Conservation (phyloP, 2,329 filamentous ascomycete genomes). For the Arthrobotrys megalospora region DNA sequence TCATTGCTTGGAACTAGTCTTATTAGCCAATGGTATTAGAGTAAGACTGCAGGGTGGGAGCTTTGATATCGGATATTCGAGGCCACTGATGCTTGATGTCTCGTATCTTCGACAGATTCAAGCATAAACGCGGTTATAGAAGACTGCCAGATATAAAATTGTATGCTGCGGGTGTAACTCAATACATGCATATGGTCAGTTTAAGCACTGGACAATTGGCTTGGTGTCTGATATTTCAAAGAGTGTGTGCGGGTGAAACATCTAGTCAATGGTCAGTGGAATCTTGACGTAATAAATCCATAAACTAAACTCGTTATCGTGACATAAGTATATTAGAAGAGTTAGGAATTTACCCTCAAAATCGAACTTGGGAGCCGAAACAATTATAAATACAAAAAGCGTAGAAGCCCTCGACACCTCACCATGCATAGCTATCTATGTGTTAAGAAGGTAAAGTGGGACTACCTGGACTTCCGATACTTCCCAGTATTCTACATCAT, state of each 20-base stretch:
- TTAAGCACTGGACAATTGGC: no score
- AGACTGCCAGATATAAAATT: background rate
- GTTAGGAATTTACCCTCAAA: no score
- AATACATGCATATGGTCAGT: background rate
- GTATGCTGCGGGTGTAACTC: background rate
- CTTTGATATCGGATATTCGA: background rate
- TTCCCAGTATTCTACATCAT: slow-evolving; percentile 47
- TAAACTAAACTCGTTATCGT: background rate
- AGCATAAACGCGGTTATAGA: background rate
- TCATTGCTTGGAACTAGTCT: background rate
- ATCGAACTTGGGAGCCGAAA: background rate
- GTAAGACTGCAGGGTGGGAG: background rate
- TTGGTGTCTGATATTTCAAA: no score
- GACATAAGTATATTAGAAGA: background rate
- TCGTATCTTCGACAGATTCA: background rate
- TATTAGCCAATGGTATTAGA: background rate
- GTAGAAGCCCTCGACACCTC: background rate
- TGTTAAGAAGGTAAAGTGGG: slow-evolving; percentile 31
- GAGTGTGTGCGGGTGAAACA: no score
- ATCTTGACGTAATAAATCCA: background rate
- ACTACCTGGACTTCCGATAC: slow-evolving; percentile 36
- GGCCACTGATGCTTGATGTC: background rate
- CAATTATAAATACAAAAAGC: background rate
- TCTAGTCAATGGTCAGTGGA: no score
- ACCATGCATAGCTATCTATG: slow-evolving; percentile 2